Evolutionary conservation across 2,329 filamentous ascomycete genomes (phyloP), one percentile per base, ranked within the genome.

Genomic region (Penicillium sp.): DNA sequence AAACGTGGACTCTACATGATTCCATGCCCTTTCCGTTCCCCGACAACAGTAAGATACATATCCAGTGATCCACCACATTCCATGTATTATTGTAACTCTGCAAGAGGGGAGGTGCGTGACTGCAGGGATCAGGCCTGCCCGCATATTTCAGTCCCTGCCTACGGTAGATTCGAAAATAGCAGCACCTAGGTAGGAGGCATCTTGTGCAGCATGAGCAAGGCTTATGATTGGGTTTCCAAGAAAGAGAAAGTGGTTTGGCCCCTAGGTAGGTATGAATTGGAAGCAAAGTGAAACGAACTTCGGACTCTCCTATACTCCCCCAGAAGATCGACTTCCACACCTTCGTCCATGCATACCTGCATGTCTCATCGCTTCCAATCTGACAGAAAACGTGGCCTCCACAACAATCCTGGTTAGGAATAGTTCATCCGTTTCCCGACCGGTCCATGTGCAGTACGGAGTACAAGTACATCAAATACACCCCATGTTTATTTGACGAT

Each of bases 341-440:
- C 47, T 3, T n/a, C 20, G 17, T 52, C 35, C 35, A 39, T 25
- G 35, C 34, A 15, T 20, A 5, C 10, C 17, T 38, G 48, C 55
- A 35, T 54, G 34, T 57, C 35, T 51, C n/a, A 20, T 28, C n/a
- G 15, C n/a, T 2, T 14, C 28, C 17, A 4, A 38, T 52, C 34
- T 45, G 15, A 17, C 51, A 56, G 37, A 58, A 50, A 58, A 55
- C 55, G 52, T 55, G 43, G 58, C 49, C 35, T 15, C 35, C 34
- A 10, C 49, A 15, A 39, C 49, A 39, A n/a, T 7, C 49, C 49
- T 25, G 14, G n/a, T 25, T 25, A 35, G 35, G 37, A 39, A 14
- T 37, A 52, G 48, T 42, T 4, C 20, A 20, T 43, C 20, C 25
- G 11, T 43, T 22, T 8, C 20, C 20, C 12, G 20, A 43, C 20